Percentiles rank a stretch among this genome's conserved stretches.
Conservation (phyloP, 1,284 basidiomycete species). For the Hortiboletus rubellus region DNA sequence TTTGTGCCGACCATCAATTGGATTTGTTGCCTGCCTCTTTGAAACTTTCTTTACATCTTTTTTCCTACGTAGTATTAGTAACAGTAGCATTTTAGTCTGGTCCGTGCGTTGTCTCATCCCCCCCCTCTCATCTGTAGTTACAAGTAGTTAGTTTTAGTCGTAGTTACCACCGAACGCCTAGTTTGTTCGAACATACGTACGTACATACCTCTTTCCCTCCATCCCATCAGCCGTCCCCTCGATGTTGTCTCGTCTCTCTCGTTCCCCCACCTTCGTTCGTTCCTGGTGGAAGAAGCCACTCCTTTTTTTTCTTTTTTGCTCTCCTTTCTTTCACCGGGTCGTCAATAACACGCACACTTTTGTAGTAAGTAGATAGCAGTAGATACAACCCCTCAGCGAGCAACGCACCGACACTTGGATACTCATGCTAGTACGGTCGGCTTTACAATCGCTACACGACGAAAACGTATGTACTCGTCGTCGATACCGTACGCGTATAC, state of each 20-base stretch:
- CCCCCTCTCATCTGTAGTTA: constrained; percentile 30
- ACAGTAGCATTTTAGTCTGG: constrained; percentile 19
- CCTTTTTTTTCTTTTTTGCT: constrained; percentile 18
- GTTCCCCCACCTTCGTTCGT: background rate
- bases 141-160: constrained; percentile 33
- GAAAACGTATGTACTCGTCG: too few relatives aligned
- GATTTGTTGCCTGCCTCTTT: constrained; percentile 18
- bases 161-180: constrained; percentile 33
- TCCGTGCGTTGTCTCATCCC: constrained; percentile 24
- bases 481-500: background rate
- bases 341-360: constrained; percentile 17
- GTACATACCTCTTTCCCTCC: constrained; percentile 12
- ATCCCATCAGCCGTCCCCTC: background rate
- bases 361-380: constrained; percentile 41
- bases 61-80: constrained; percentile 29
- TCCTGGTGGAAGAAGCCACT: constrained; percentile 6
- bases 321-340: constrained; percentile 21
- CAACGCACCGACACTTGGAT: constrained; percentile 27
- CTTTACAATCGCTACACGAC: background rate
- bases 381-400: constrained; percentile 42
- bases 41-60: background rate
- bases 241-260: constrained; percentile 10
- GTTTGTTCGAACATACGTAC: constrained; percentile 29
- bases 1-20: constrained; percentile 26
- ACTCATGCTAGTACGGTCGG: background rate